These are phyloP conservation scores for Coemansia sp. DNA, from an alignment of 192 early-diverging fungal species.

Conservation along the genomic window DNA sequence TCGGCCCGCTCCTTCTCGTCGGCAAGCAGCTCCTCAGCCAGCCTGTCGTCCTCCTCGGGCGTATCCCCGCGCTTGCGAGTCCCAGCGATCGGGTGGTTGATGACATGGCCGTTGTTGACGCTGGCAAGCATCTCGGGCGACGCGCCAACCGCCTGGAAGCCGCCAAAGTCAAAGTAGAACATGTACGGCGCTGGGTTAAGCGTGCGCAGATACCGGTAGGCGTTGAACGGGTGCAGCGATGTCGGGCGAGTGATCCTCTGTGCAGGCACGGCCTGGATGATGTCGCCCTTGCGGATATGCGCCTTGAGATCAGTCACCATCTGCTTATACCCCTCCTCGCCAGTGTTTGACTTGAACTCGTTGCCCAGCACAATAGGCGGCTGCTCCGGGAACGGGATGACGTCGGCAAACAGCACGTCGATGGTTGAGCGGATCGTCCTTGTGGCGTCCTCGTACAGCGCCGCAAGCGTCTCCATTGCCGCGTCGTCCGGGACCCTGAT, in stretches of 20 bases:
- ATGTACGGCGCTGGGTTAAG: slow-evolving; percentile 99
- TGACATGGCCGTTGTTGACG: slow-evolving; percentile 78
- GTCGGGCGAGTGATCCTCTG: slow-evolving; percentile 88
- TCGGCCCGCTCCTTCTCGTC: slow-evolving; percentile 98
- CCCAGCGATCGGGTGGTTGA: slow-evolving; percentile 97
- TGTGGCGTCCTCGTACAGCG: slow-evolving; percentile 68
- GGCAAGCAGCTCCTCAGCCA: slow-evolving; percentile 82
- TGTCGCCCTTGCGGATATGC: slow-evolving; percentile 93
- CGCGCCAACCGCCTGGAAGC: slow-evolving; percentile 94
- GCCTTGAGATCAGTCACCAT: slow-evolving; percentile 87
- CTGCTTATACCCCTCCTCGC: slow-evolving; percentile 82
- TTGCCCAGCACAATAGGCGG: slow-evolving; percentile 65
- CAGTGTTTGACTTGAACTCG: slow-evolving; percentile 81
- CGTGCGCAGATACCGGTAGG: slow-evolving; percentile 91
- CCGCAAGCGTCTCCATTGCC: slow-evolving; percentile 56
- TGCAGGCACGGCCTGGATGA: slow-evolving; percentile 97
- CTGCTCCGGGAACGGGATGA: slow-evolving; percentile 79
- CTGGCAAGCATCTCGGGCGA: slow-evolving; percentile 98
- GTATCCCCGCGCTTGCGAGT: slow-evolving; percentile 90
- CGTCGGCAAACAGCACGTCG: slow-evolving; percentile 64
- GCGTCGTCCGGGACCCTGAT: slow-evolving; percentile 64
- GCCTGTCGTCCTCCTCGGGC: slow-evolving; percentile 80
- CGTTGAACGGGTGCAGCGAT: slow-evolving; percentile 94
- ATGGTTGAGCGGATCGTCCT: slow-evolving; percentile 70
- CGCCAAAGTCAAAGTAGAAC: slow-evolving; percentile 96